phyloP scores from a whole-genome alignment of 1,284 basidiomycete genomes.

The Dichomitus squalens region DNA sequence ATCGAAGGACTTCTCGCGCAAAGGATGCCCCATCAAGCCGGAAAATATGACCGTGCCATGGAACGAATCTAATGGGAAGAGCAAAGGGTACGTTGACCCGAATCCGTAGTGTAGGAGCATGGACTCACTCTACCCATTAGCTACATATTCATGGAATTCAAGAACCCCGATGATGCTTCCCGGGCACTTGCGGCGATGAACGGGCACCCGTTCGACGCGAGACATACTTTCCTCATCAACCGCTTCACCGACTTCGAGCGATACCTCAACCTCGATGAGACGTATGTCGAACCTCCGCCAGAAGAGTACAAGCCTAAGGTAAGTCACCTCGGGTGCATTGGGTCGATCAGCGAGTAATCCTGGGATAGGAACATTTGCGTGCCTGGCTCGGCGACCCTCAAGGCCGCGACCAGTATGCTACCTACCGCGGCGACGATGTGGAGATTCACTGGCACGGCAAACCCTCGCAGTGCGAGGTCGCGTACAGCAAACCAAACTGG shows the following conservation, averaged over 20 bases:
- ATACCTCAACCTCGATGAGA: constrained; percentile 81
- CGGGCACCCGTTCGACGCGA: constrained; percentile 89
- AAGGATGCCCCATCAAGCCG: constrained; percentile 75
- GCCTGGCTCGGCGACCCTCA: constrained; percentile 93
- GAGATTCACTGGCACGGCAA: constrained; percentile 94
- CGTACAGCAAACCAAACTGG: constrained; percentile 81
- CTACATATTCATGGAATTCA: constrained; percentile 91
- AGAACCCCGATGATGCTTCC: constrained; percentile 79
- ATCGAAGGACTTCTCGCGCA: constrained; percentile 81
- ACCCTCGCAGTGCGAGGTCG: constrained; percentile 84
- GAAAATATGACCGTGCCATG: constrained; percentile 85
- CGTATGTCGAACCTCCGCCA: constrained; percentile 78
- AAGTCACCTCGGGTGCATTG: constrained; percentile 21
- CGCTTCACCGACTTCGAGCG: constrained; percentile 93
- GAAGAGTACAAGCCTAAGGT: constrained; percentile 87
- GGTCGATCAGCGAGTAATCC: neutral
- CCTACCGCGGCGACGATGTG: constrained; percentile 92
- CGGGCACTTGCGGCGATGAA: constrained; percentile 83
- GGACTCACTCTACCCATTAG: constrained; percentile 41
- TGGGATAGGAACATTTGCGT: constrained; percentile 86
- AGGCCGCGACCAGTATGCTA: constrained; percentile 96
- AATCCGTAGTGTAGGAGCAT: neutral
- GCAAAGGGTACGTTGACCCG: constrained; percentile 75
- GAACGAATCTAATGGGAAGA: constrained; percentile 78
- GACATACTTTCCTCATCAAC: constrained; percentile 90